Percentiles rank a stretch among this genome's conserved stretches.
Evolutionary conservation across 352 stramenopile genomes (phyloP).

Genomic region (Thalassiosira mediterranea): DNA sequence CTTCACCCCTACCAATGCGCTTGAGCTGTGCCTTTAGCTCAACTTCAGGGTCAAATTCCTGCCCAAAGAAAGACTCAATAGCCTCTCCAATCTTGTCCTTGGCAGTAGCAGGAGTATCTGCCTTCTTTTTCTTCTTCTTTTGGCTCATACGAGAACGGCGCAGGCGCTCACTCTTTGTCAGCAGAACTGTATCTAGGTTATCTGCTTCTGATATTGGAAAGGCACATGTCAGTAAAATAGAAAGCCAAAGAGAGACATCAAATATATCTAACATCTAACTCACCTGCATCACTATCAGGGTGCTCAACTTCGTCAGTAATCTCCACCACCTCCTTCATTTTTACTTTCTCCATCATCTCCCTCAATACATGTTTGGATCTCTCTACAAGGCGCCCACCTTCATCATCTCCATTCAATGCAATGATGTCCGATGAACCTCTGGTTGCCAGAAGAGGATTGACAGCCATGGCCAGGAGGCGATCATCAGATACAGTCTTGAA

Average conservation of each 20-base stretch:
- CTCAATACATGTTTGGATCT: background rate
- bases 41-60: background rate
- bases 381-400: background rate
- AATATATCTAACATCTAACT: no score
- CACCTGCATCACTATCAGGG: no score
- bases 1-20: background rate
- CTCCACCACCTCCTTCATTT: background rate
- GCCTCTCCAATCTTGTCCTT: background rate
- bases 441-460: slow-evolving; percentile 3
- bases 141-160: no score
- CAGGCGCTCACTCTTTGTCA: no score
- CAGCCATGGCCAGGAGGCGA: slow-evolving; percentile 2
- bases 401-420: background rate
- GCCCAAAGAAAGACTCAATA: background rate
- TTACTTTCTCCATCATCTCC: background rate
- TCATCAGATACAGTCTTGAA: slow-evolving; percentile 1
- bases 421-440: slow-evolving; percentile 2
- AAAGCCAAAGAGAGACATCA: no score
- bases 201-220: no score
- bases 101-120: no score
- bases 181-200: no score
- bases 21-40: background rate
- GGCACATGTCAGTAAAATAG: no score
- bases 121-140: no score
- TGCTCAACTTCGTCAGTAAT: background rate